Evolutionary conservation across 1,284 basidiomycete genomes (phyloP).

Genomic region (Xerocomus cyaneibrunnescens): DNA sequence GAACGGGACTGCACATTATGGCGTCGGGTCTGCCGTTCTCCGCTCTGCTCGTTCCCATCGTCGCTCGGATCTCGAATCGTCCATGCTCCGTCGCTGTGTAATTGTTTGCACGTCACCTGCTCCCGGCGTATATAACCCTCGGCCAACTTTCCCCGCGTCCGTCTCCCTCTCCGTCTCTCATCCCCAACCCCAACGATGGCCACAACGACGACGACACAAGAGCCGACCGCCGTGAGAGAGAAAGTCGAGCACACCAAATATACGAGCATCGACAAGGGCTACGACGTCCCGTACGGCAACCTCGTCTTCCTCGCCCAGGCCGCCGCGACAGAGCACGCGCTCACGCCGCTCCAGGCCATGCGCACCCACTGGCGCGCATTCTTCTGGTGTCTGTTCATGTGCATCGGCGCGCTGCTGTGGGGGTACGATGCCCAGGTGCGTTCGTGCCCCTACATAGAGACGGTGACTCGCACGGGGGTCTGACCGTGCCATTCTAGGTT

Average conservation of each 20-base stretch:
- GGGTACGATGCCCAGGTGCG: conserved; percentile 30
- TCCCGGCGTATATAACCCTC: conserved; percentile 1
- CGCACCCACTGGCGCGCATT: conserved; percentile 28
- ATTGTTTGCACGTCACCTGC: not conserved
- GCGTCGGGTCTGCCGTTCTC: too few species aligned
- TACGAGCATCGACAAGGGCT: conserved; percentile 10
- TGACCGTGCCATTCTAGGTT: too few species aligned
- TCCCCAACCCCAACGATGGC: conserved; percentile 2
- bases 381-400: conserved; percentile 31
- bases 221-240: conserved; percentile 1
- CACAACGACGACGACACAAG: not conserved
- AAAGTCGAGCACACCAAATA: conserved; percentile 5
- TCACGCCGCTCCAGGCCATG: conserved; percentile 23
- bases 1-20: too few species aligned
- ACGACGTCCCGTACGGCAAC: not conserved
- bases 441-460: not conserved
- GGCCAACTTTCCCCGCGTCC: not conserved
- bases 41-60: too few species aligned
- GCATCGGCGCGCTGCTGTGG: conserved; percentile 28
- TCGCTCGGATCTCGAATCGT: not conserved
- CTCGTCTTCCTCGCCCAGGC: conserved; percentile 24
- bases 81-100: too few species aligned
- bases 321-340: conserved; percentile 24
- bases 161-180: not conserved
- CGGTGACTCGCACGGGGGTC: too few species aligned